These are phyloP conservation scores for Penicillium sp. DNA, from an alignment of 2,329 filamentous ascomycete genomes.

Conservation along the genomic window DNA sequence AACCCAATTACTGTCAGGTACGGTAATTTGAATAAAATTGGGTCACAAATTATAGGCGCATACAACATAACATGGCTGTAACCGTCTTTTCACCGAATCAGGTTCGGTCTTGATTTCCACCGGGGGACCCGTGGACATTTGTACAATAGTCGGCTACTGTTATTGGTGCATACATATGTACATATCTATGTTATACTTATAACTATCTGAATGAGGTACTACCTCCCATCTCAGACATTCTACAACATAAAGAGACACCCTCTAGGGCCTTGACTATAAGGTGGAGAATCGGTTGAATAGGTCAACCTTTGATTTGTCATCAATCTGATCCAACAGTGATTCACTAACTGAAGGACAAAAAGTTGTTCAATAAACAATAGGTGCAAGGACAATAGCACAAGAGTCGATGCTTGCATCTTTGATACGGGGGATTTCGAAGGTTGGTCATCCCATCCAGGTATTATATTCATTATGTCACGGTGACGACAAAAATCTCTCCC, in stretches of 20 bases:
- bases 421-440: background rate
- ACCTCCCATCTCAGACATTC: background rate
- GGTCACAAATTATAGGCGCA: background rate
- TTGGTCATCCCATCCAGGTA: background rate
- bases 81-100: background rate
- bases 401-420: constrained; percentile 2
- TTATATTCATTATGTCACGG: constrained; percentile 11
- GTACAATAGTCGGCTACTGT: background rate
- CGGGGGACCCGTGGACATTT: background rate
- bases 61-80: background rate
- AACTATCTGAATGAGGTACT: background rate
- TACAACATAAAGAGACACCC: background rate
- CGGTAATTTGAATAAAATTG: background rate
- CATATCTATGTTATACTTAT: background rate
- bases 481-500: constrained; percentile 11
- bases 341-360: background rate
- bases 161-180: background rate
- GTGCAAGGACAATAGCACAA: no score
- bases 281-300: background rate
- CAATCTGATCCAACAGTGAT: background rate
- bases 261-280: background rate
- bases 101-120: background rate
- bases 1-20: constrained; percentile 1
- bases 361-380: no score
- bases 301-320: background rate